Evolutionary conservation across 2,329 filamentous ascomycete genomes (phyloP).

Genomic region (Parafenestella ontariensis): DNA sequence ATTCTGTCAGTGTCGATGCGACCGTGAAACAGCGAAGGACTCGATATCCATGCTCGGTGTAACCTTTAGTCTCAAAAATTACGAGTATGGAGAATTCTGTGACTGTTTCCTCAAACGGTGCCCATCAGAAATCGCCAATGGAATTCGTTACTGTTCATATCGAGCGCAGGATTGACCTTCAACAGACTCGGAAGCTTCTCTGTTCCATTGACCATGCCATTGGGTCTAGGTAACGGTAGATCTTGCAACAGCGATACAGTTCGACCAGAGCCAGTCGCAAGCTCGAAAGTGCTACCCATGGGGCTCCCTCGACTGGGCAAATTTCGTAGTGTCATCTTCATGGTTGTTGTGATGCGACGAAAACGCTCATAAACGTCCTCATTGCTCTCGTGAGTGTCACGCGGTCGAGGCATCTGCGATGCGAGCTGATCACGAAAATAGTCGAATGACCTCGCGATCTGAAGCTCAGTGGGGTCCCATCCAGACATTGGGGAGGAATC

Average conservation of each 20-base stretch:
- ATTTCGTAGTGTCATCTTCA: conserved; percentile 35
- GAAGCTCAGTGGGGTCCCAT: conserved; percentile 43
- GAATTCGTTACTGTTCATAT: conserved; percentile 41
- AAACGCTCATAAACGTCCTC: conserved; percentile 46
- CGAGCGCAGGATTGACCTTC: conserved; percentile 37
- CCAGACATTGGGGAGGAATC: conserved; percentile 40
- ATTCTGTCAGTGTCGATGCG: not conserved
- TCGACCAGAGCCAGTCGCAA: conserved; percentile 42
- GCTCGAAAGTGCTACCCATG: conserved; percentile 43
- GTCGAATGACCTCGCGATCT: conserved; percentile 41
- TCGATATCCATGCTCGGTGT: too few species aligned
- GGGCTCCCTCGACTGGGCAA: conserved; percentile 34
- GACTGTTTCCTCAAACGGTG: conserved; percentile 28
- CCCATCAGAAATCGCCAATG: conserved; percentile 46
- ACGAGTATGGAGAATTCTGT: not conserved
- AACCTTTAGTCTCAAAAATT: not conserved
- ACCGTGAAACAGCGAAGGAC: too few species aligned
- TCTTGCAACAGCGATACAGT: conserved; percentile 45
- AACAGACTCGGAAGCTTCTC: conserved; percentile 38
- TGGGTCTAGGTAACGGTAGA: conserved; percentile 37
- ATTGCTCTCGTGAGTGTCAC: conserved; percentile 26
- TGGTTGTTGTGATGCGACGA: conserved; percentile 41
- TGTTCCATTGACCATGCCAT: conserved; percentile 29
- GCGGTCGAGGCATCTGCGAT: conserved; percentile 39
- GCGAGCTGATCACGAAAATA: conserved; percentile 42